Conservation (phyloP, 495 filamentous ascomycete species). For the Patellaria atrata region DNA sequence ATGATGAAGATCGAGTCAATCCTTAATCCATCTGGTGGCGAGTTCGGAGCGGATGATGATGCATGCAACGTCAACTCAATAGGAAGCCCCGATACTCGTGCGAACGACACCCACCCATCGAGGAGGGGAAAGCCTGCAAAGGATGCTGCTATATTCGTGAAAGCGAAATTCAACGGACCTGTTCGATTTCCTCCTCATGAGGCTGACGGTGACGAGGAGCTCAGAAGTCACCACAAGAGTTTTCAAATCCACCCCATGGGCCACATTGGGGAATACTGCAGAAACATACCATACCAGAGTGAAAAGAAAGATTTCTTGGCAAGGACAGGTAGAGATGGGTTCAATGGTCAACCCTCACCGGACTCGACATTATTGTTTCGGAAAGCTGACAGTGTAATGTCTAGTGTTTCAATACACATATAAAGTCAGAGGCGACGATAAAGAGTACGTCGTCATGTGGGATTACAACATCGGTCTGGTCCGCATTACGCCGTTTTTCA, state of each 20-base stretch:
- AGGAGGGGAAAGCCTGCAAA: conserved; percentile 42
- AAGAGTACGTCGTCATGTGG: conserved; percentile 74
- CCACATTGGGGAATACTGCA: conserved; percentile 49
- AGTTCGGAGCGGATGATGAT: too few relatives aligned
- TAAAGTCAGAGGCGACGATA: conserved; percentile 49
- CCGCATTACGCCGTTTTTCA: conserved; percentile 89
- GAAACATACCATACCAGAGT: conserved; percentile 85
- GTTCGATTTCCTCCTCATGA: conserved; percentile 59
- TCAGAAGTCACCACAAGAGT: conserved; percentile 39
- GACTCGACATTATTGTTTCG: background rate
- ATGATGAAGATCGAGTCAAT: conserved; percentile 21
- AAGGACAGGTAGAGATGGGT: conserved; percentile 72
- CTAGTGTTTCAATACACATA: conserved; percentile 90
- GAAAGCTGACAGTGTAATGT: conserved; percentile 6
- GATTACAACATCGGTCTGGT: conserved; percentile 95
- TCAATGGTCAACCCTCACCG: conserved; percentile 53
- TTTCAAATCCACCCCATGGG: conserved; percentile 56
- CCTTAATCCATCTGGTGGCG: conserved; percentile 14
- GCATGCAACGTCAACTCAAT: too few relatives aligned
- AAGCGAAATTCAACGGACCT: conserved; percentile 39
- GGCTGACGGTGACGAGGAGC: conserved; percentile 34
- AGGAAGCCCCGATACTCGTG: background rate
- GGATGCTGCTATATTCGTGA: conserved; percentile 43
- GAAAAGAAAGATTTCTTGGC: conserved; percentile 77
- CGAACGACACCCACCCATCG: conserved; percentile 3